These are phyloP conservation scores for Agrocybe praecox DNA, from an alignment of 768 basidiomycete species.

Conservation along the genomic window DNA sequence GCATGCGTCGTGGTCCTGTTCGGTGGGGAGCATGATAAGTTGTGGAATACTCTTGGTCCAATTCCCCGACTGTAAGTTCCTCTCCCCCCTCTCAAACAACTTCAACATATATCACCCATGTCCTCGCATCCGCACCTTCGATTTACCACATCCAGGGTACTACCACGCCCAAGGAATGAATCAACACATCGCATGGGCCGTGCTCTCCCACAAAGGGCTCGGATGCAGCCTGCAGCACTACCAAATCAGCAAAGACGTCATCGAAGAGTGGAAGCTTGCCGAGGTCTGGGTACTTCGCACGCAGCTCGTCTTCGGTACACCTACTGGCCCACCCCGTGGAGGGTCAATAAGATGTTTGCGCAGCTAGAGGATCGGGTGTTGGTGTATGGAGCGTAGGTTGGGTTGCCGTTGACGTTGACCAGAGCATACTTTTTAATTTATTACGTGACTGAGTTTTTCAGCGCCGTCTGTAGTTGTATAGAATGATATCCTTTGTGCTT, in stretches of 20 bases:
- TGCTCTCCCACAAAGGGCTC: background rate
- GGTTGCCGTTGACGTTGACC: too few relatives aligned
- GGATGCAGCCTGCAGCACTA: constrained; percentile 4
- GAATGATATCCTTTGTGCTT: too few relatives aligned
- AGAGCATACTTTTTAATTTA: too few relatives aligned
- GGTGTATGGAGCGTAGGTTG: constrained; percentile 5
- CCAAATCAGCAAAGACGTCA: background rate
- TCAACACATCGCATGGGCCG: constrained; percentile 2
- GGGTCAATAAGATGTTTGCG: constrained; percentile 3
- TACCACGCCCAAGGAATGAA: constrained; percentile 1
- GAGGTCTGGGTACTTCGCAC: constrained; percentile 1
- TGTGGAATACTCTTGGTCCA: background rate
- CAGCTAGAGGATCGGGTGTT: background rate
- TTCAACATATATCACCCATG: background rate
- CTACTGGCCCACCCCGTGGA: constrained; percentile 6
- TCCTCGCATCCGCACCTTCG: background rate
- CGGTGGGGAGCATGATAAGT: background rate
- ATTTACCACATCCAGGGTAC: background rate
- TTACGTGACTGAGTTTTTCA: too few relatives aligned
- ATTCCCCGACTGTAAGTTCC: background rate
- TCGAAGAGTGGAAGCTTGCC: background rate
- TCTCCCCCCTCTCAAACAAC: background rate
- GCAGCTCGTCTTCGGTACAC: constrained; percentile 2
- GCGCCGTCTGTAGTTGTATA: too few relatives aligned
- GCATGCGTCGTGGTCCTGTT: background rate